A percentile compares a stretch with the other conserved stretches of the same genome.
phyloP scores from a whole-genome alignment of 495 filamentous ascomycete species.

The Cercophora samala region DNA sequence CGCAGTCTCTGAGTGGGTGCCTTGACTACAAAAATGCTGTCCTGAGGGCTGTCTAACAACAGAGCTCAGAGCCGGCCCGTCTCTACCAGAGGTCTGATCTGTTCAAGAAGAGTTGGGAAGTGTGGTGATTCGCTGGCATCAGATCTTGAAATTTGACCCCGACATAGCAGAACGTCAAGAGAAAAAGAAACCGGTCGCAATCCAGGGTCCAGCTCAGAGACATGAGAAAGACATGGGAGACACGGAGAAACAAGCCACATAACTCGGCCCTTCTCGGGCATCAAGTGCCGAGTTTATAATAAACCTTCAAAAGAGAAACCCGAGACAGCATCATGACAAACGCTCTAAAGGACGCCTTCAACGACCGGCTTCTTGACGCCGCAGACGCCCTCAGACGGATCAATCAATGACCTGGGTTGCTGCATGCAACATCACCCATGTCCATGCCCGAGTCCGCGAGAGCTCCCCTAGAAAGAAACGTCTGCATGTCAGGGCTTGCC shows the following conservation, averaged over 20 bases:
- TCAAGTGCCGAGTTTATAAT: neutral
- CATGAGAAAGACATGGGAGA: neutral
- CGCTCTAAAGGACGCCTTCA: neutral
- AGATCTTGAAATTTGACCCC: neutral
- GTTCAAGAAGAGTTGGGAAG: too few species aligned
- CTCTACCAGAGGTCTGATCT: too few species aligned
- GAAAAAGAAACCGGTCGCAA: neutral
- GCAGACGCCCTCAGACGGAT: neutral
- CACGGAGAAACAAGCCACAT: neutral
- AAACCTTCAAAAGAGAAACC: neutral
- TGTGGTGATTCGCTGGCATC: too few species aligned
- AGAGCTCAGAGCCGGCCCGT: too few species aligned
- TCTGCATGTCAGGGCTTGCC: neutral
- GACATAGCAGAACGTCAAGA: neutral
- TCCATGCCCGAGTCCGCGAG: neutral
- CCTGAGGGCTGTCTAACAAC: too few species aligned
- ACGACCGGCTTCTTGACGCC: neutral
- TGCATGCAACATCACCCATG: neutral
- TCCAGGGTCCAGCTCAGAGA: neutral
- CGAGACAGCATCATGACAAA: constrained; percentile 6
- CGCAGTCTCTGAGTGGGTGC: too few species aligned
- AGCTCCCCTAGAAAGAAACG: neutral
- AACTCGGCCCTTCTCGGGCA: neutral
- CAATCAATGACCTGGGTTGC: neutral
- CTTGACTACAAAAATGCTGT: too few species aligned